Conservation (phyloP, 176 grass and related monocot species). For the Carex pumila region DNA sequence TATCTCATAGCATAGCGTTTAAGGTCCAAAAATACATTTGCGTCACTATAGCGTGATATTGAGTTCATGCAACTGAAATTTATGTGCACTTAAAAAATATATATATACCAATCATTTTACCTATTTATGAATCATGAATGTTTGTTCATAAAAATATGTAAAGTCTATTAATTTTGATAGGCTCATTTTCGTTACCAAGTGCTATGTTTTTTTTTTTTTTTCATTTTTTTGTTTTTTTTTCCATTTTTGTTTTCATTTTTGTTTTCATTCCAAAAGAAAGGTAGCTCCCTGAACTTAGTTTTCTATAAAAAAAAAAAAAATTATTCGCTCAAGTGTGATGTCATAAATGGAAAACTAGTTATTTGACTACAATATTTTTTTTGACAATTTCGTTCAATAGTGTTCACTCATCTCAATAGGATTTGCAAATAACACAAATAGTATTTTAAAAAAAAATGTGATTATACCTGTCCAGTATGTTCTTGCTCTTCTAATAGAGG, state of each 20-base stretch:
- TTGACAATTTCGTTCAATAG: neutral
- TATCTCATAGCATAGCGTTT: too few species aligned
- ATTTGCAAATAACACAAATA: neutral
- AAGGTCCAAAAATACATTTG: too few species aligned
- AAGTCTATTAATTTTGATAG: neutral
- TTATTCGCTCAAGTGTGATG: neutral
- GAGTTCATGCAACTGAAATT: neutral
- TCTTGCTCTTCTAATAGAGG: too few species aligned
- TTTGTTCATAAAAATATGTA: neutral
- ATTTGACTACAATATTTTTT: neutral
- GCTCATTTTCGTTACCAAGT: neutral
- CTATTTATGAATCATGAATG: neutral
- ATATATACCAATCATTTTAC: neutral
- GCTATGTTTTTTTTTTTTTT: neutral
- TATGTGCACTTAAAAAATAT: neutral
- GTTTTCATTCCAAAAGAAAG: too few species aligned
- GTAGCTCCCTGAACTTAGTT: too few species aligned
- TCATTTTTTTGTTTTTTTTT: neutral
- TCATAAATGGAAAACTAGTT: neutral
- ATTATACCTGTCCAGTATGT: neutral
- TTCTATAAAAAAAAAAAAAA: too few species aligned
- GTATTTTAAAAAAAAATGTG: neutral
- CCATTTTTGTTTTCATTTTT: neutral
- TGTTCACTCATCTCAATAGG: neutral
- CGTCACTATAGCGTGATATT: too few species aligned